Base-by-base conservation (phyloP, 345 rosid species). In the Psidium guajava region DNA sequence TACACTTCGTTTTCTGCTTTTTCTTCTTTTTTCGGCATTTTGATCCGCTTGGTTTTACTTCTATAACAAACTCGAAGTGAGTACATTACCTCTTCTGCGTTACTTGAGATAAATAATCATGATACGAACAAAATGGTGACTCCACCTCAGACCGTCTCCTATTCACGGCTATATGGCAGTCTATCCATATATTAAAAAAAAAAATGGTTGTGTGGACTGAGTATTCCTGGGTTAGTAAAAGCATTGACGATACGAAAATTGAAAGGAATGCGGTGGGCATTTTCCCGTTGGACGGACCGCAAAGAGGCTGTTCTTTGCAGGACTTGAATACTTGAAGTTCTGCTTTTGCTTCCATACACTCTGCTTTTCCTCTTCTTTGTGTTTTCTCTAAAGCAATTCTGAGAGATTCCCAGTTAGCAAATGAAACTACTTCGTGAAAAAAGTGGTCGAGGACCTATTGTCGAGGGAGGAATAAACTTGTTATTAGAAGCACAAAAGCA, bases 21-120 rank as follows among this genome's bases (percentile, higher is more conserved):
- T 25, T 56, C 1, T 3, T 13, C 0, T 2, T 14, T 0, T 12
- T 1, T 1, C 12, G 11, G 8, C 6, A 5, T 61, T 28, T 64
- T 44, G 8, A 18, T 64, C 44, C 44, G 44, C 44, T 32, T 8
- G 24, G 44, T 64, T 64, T 64, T 64, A 10, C 44, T 16, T 64
- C 32, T 16, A 32, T 64, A 16, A 16, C 21, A 32, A 64, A 32
- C 44, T 64, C 24, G 4, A 32, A 64, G 24, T 64, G 20, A 64
- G 22, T 64, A 64, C 3, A 64, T 64, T 32, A 11, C 44, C 44
- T 32, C 44, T 64, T 64, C 44, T 32, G 12, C 44, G 16, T 32
- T 0, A 64, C 44, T 64, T 10, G 77, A 64, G 77, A 32, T 18
- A 8, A 64, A 64, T 16, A 22, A 32, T 64, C 24, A 32, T 32